Conservation (phyloP, 495 filamentous ascomycete genomes). For the Trichodelitschia bisporula region DNA sequence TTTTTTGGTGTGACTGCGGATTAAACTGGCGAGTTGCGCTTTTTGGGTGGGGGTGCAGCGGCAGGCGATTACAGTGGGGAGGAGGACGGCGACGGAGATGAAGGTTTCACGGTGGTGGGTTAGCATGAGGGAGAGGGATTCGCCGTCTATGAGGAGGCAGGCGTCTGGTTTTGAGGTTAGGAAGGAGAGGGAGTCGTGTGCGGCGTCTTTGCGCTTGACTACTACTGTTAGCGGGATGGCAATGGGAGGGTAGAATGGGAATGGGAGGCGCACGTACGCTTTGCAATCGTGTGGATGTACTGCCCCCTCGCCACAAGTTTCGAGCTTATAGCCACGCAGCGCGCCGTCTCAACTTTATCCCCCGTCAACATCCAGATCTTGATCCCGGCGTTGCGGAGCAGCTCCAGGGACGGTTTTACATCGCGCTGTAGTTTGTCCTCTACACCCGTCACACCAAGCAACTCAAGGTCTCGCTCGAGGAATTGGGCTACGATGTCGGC, state of each 20-base stretch:
- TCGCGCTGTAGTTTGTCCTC: slow-evolving; percentile 90
- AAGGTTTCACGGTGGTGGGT: slow-evolving; percentile 56
- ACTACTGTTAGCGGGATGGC: slow-evolving; percentile 3
- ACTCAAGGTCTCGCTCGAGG: slow-evolving; percentile 70
- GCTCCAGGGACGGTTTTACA: slow-evolving; percentile 82
- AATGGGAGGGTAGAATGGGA: too few relatives aligned
- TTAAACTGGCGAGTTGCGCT: slow-evolving; percentile 74
- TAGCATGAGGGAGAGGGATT: slow-evolving; percentile 63
- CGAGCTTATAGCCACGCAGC: slow-evolving; percentile 83
- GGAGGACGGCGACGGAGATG: slow-evolving; percentile 62
- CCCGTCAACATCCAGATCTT: slow-evolving; percentile 99
- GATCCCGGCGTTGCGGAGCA: slow-evolving; percentile 93
- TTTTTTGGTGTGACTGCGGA: slow-evolving; percentile 78
- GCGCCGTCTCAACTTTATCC: slow-evolving; percentile 94
- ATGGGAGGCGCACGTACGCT: slow-evolving; percentile 27
- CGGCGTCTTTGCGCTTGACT: slow-evolving; percentile 46
- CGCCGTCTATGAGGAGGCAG: slow-evolving; percentile 84
- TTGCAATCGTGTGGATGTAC: slow-evolving; percentile 83
- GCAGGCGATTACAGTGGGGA: slow-evolving; percentile 87
- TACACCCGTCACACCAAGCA: slow-evolving; percentile 89
- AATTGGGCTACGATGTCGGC: slow-evolving; percentile 51
- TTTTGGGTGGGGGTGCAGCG: slow-evolving; percentile 96
- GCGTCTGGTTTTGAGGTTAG: slow-evolving; percentile 70
- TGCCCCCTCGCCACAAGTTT: slow-evolving; percentile 89
- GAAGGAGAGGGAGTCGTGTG: slow-evolving; percentile 67